Base-by-base conservation (phyloP, 257 asterid genomes). In the Capsicum chinense region DNA sequence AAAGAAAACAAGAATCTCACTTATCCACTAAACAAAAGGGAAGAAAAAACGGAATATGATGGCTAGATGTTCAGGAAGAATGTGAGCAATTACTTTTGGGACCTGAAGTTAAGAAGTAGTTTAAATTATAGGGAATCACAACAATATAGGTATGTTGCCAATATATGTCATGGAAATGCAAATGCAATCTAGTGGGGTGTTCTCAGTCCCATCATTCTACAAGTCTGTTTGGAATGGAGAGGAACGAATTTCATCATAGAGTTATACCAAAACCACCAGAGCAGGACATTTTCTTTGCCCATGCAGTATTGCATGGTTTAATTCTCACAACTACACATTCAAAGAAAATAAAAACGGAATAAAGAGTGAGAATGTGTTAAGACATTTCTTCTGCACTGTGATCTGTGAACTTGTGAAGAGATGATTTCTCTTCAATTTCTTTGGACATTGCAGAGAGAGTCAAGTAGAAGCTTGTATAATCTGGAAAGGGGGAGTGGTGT, bases 171-270 rank as follows among this genome's bases (percentile, higher is more conserved):
- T 4, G 1, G 71, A 33, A 66, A 33, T 33, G 48, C n/a, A 66
- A 66, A 33, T 66, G n/a, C 73, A 13, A 33, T 67, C 74, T 67
- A 13, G 48, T 13, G 50, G 50, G 48, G 74, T 67, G 48, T 67
- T 67, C 48, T 66, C 74, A 14, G 73, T 35, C 19, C 13, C 7
- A 6, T 67, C 47, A 67, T 67, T 67, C 50, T 35, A 35, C 74
- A 35, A 35, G 19, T 67, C 74, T 67, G n/a, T 67, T 3, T 67
- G 48, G 42, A 67, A 67, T n/a, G 50, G 74, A 66, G 71, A 66
- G 48, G 73, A 33, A 35, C 19, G 73, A 66, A 66, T 33, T 33
- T 66, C 48, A 35, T 47, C 73, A 13, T 13, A 35, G 74, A 67
- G 10, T 35, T 67, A 67, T 39, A 67, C 16, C 48, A 35, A 67